Percentiles rank a stretch among this genome's conserved stretches.
These are phyloP conservation scores for Populus alba DNA, from an alignment of 345 rosid species.

Conservation along the genomic window DNA sequence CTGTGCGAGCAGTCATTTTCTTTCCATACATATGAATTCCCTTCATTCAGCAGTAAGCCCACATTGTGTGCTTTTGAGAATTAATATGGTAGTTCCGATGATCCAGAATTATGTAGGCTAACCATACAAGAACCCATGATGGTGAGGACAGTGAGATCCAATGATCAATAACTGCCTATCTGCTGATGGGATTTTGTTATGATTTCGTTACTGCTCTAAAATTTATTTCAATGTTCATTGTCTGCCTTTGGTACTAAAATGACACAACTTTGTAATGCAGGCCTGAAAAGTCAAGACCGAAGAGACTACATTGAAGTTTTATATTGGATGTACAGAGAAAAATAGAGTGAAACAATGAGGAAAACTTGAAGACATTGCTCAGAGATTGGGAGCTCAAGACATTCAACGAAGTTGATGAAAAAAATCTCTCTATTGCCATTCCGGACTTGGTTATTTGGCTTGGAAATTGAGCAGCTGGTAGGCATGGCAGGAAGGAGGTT, in stretches of 20 bases:
- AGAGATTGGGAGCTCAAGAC: conserved; percentile 3
- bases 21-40: too few relatives aligned
- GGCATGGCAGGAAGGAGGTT: conserved; percentile 1
- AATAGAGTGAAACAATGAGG: conserved; percentile 27
- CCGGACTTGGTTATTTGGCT: conserved; percentile 10
- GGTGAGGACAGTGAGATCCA: neutral
- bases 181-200: neutral
- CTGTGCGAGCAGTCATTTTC: conserved; percentile 59
- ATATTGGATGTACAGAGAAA: conserved; percentile 8
- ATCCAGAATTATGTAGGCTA: neutral
- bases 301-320: conserved; percentile 1
- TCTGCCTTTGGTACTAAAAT: conserved; percentile 2
- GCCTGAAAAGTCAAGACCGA: conserved; percentile 23
- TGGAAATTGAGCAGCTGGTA: neutral
- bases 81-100: neutral
- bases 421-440: conserved; percentile 9
- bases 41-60: conserved; percentile 59
- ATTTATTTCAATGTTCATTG: neutral
- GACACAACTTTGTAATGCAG: conserved; percentile 15
- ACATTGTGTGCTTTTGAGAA: neutral
- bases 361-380: conserved; percentile 17
- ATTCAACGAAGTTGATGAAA: conserved; percentile 18
- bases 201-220: neutral
- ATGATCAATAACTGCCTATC: neutral
- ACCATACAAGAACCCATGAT: neutral